Conservation (phyloP, 495 filamentous ascomycete genomes). For the Saxophila tyrrhenica region DNA sequence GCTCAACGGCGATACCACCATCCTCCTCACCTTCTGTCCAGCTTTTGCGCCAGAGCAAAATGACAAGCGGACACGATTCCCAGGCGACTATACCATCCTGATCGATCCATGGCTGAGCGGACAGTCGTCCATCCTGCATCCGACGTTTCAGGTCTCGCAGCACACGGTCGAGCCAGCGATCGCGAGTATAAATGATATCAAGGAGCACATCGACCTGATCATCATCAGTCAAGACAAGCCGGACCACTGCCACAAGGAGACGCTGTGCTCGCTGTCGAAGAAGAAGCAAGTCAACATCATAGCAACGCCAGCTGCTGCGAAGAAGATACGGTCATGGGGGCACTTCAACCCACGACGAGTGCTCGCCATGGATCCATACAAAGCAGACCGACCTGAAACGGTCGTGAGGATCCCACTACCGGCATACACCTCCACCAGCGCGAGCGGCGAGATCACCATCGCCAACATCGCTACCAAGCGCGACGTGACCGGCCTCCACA, state of each 20-base stretch:
- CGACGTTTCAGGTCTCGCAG: slow-evolving; percentile 47
- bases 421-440: slow-evolving; percentile 33
- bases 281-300: slow-evolving; percentile 46
- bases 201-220: slow-evolving; percentile 50
- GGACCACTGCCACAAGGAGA: slow-evolving; percentile 60
- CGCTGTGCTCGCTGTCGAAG: slow-evolving; percentile 48
- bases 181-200: slow-evolving; percentile 46
- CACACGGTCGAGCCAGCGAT: slow-evolving; percentile 46
- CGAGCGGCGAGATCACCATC: slow-evolving; percentile 52
- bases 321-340: slow-evolving; percentile 50
- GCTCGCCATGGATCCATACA: slow-evolving; percentile 41
- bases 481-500: slow-evolving; percentile 51
- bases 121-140: slow-evolving; percentile 46
- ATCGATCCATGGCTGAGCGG: slow-evolving; percentile 64
- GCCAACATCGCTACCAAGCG: slow-evolving; percentile 49
- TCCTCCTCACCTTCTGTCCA: slow-evolving; percentile 54
- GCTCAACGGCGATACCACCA: slow-evolving; percentile 60
- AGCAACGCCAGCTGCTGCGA: slow-evolving; percentile 51
- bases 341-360: slow-evolving; percentile 46
- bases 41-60: slow-evolving; percentile 26
- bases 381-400: slow-evolving; percentile 34
- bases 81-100: slow-evolving; percentile 50
- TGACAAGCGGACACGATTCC: slow-evolving; percentile 20
- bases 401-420: slow-evolving; percentile 41
- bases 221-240: slow-evolving; percentile 59